These are phyloP conservation scores for Tylopilus sp. DNA, from an alignment of 768 basidiomycete species.

Conservation along the genomic window DNA sequence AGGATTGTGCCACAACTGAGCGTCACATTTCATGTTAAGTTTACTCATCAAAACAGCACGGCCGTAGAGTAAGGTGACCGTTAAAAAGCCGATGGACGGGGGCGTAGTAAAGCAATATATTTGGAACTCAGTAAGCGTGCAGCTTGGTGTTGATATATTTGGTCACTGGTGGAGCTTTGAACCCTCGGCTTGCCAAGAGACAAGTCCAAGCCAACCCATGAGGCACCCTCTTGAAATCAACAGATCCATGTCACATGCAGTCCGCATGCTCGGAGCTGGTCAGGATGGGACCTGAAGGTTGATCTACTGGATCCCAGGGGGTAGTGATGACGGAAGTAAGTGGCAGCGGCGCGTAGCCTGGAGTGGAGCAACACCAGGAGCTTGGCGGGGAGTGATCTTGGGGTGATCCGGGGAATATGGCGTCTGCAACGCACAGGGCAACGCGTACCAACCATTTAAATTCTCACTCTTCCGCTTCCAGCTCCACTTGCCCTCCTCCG, in stretches of 20 bases:
- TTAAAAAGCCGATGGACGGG: not conserved
- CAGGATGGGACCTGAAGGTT: not conserved
- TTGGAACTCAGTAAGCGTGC: not conserved
- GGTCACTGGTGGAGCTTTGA: conserved; percentile 15
- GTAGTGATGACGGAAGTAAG: conserved; percentile 3
- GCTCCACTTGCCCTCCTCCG: conserved; percentile 7
- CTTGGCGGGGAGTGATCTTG: conserved; percentile 25
- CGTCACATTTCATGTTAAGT: not conserved
- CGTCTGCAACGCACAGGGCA: conserved; percentile 3
- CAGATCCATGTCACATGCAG: not conserved
- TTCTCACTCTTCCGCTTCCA: conserved; percentile 11
- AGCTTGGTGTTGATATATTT: not conserved
- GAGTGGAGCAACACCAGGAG: conserved; percentile 27
- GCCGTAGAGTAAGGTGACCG: not conserved
- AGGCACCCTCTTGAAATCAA: not conserved
- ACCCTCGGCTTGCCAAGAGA: not conserved
- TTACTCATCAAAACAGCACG: not conserved
- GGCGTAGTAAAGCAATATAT: conserved; percentile 1
- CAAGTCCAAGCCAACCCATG: not conserved
- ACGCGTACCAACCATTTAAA: conserved; percentile 24
- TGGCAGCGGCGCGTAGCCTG: conserved; percentile 9
- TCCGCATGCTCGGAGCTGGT: not conserved
- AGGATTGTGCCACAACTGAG: not conserved
- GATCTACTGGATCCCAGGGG: conserved; percentile 2
- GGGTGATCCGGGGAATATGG: conserved; percentile 21